Evolutionary conservation across 1,284 basidiomycete species (phyloP).

Genomic region (Butyriboletus appendiculatus): DNA sequence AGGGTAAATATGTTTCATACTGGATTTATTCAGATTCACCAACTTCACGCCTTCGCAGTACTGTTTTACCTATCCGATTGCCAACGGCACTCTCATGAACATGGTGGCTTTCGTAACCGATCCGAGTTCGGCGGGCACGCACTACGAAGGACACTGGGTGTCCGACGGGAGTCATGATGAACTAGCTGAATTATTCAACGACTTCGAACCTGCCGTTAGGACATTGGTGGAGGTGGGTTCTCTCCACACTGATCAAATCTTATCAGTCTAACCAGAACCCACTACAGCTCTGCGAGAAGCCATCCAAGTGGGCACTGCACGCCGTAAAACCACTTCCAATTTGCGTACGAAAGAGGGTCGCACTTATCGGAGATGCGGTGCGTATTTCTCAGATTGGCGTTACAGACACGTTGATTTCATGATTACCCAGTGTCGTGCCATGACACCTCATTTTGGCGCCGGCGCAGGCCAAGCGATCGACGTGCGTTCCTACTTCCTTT

Average conservation of each 20-base stretch:
- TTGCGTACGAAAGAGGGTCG: slow-evolving; percentile 30
- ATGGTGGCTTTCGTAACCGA: slow-evolving; percentile 40
- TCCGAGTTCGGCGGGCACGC: slow-evolving; percentile 36
- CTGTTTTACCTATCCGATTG: slow-evolving; percentile 46
- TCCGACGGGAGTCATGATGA: slow-evolving; percentile 31
- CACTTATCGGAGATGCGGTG: slow-evolving; percentile 40
- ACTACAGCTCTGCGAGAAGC: slow-evolving; percentile 21
- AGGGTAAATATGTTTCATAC: not conserved
- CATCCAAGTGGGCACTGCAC: slow-evolving; percentile 34
- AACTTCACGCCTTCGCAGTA: slow-evolving; percentile 30
- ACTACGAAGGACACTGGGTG: slow-evolving; percentile 40
- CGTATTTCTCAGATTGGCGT: slow-evolving; percentile 7
- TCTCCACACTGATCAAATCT: too few relatives aligned
- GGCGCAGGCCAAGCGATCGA: slow-evolving; percentile 36
- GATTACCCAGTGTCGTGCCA: slow-evolving; percentile 30
- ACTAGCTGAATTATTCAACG: slow-evolving; percentile 31
- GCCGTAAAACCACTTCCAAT: slow-evolving; percentile 35
- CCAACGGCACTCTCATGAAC: slow-evolving; percentile 43
- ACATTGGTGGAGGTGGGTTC: slow-evolving; percentile 40
- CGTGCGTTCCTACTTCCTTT: slow-evolving; percentile 12
- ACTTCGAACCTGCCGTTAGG: slow-evolving; percentile 47
- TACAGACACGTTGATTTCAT: too few relatives aligned
- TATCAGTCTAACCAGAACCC: not conserved
- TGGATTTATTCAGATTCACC: not conserved
- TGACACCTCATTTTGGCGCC: slow-evolving; percentile 31